Conservation (phyloP, 805 yeast genomes). For the Saturnispora serradocipensis region DNA sequence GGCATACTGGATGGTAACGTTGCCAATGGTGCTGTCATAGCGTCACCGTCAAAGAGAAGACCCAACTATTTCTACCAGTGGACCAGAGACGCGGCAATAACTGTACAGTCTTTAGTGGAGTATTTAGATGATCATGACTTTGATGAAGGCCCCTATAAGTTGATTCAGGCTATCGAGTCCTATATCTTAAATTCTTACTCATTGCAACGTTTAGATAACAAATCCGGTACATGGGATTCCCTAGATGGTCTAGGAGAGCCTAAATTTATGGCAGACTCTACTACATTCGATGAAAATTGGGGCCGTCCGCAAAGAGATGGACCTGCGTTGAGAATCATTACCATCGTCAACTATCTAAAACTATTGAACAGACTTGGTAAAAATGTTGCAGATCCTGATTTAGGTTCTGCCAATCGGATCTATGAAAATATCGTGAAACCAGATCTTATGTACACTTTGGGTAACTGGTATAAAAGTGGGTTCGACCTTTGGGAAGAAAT, state of each 20-base stretch:
- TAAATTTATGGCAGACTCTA: conserved; percentile 61
- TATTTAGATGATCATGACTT: conserved; percentile 36
- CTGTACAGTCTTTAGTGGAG: conserved; percentile 55
- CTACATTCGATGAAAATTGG: conserved; percentile 62
- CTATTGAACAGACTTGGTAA: conserved; percentile 29
- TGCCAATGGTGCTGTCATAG: conserved; percentile 65
- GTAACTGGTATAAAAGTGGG: conserved; percentile 55
- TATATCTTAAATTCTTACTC: conserved; percentile 51
- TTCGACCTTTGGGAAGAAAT: conserved; percentile 95
- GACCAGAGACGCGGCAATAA: conserved; percentile 84
- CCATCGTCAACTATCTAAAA: conserved; percentile 49
- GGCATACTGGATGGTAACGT: conserved; percentile 31
- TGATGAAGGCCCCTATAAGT: conserved; percentile 14
- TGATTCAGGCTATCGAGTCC: conserved; percentile 35
- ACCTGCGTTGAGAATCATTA: conserved; percentile 70
- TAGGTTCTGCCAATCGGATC: conserved; percentile 28
- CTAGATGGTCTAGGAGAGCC: conserved; percentile 80
- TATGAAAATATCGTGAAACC: conserved; percentile 49
- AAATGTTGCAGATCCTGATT: conserved; percentile 21
- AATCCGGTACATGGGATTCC: conserved; percentile 51
- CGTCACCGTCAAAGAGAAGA: conserved; percentile 60
- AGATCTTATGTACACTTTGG: conserved; percentile 57
- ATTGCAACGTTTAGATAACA: conserved; percentile 61
- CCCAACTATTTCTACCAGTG: conserved; percentile 89
- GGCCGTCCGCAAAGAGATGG: conserved; percentile 97